Evolutionary conservation across 352 stramenopile species (phyloP).

Genomic region (Phytophthora multivora): DNA sequence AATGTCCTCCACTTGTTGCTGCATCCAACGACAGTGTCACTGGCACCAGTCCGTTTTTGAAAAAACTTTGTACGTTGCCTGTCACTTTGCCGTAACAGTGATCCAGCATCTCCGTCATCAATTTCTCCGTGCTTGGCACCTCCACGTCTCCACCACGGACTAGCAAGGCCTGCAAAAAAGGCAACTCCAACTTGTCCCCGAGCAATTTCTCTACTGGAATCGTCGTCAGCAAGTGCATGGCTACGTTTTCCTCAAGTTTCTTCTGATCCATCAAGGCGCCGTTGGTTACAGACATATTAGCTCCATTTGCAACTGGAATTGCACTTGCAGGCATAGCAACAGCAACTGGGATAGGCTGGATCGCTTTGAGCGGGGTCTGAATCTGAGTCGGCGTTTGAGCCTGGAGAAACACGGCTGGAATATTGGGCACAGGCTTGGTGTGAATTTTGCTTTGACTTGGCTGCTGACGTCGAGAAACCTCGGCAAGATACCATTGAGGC

Average conservation of each 20-base stretch:
- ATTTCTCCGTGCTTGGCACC: constrained; percentile 20
- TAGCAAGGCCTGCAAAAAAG: constrained; percentile 19
- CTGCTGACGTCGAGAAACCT: constrained; percentile 38
- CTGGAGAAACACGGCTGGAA: constrained; percentile 2
- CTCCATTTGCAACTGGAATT: background rate
- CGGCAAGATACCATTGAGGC: constrained; percentile 57
- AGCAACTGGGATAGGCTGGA: constrained; percentile 18
- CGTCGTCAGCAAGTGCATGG: constrained; percentile 45
- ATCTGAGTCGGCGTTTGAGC: constrained; percentile 14
- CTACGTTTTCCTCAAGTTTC: constrained; percentile 31
- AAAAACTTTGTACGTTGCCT: constrained; percentile 22
- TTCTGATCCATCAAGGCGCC: constrained; percentile 2
- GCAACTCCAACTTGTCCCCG: constrained; percentile 8
- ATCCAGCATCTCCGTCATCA: constrained; percentile 40
- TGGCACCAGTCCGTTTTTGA: constrained; percentile 32
- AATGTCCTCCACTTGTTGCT: background rate
- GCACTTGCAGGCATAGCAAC: constrained; percentile 1
- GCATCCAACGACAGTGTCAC: constrained; percentile 30
- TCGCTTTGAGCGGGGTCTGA: constrained; percentile 22
- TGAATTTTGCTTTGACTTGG: background rate
- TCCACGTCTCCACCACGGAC: background rate
- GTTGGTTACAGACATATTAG: background rate
- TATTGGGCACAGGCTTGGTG: background rate
- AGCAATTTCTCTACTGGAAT: constrained; percentile 23
- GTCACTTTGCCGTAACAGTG: constrained; percentile 35